These are phyloP conservation scores for Penicillium italicum DNA, from an alignment of 2,329 filamentous ascomycete genomes.

Conservation along the genomic window DNA sequence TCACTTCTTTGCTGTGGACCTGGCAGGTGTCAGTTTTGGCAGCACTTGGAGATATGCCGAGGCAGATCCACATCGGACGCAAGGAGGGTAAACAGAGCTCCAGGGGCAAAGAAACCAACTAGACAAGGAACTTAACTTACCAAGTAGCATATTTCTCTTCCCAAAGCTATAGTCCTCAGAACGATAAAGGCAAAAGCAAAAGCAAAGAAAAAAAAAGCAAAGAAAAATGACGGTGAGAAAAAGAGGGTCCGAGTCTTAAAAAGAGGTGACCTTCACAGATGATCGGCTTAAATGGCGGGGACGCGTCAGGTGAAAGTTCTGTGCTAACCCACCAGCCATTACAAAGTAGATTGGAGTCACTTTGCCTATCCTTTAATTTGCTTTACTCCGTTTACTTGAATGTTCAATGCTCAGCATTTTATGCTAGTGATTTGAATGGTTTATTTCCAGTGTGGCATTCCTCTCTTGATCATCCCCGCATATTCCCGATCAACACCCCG, in stretches of 20 bases:
- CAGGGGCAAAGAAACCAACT: neutral
- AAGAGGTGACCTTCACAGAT: constrained; percentile 3
- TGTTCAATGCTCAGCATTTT: neutral
- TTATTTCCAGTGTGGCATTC: neutral
- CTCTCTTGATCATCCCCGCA: neutral
- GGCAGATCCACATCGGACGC: neutral
- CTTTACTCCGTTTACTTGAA: neutral
- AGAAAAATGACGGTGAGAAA: neutral
- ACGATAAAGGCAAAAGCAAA: neutral
- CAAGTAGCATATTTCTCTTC: neutral
- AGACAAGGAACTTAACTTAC: neutral
- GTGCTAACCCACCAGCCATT: neutral
- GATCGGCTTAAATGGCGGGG: neutral
- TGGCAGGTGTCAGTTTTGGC: constrained; percentile 5
- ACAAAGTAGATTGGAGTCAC: neutral
- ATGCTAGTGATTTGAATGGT: neutral
- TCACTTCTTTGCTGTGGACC: neutral
- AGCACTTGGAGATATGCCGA: neutral
- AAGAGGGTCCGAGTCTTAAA: neutral
- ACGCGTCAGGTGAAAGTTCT: constrained; percentile 1
- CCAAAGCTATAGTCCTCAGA: neutral
- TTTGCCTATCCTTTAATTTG: neutral
- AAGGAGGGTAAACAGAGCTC: neutral
- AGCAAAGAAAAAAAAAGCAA: neutral
- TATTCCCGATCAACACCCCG: neutral